Percentiles rank a stretch among this genome's conserved stretches.
phyloP scores from a whole-genome alignment of 352 stramenopile species.

The Blastocystis sp. region DNA sequence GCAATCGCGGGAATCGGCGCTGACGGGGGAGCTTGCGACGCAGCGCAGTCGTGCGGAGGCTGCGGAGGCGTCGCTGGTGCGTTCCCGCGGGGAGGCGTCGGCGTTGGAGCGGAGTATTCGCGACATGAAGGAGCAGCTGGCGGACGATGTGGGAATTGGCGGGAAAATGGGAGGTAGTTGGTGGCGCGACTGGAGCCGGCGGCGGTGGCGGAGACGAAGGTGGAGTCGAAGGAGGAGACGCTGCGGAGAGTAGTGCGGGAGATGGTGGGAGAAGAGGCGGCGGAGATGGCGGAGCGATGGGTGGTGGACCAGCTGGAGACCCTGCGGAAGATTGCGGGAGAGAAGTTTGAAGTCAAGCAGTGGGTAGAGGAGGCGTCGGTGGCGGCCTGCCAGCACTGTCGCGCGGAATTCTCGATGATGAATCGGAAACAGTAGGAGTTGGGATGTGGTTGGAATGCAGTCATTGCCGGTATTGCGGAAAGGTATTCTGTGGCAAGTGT shows the following conservation, averaged over 20 bases:
- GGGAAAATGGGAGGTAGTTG: background rate
- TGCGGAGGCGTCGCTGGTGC: background rate
- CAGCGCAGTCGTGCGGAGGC: background rate
- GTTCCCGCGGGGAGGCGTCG: background rate
- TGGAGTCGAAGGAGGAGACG: background rate
- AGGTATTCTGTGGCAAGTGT: constrained; percentile 28
- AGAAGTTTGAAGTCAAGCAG: background rate
- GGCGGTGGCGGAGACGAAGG: background rate
- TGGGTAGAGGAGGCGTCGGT: background rate
- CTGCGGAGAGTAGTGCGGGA: background rate
- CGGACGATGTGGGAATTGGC: background rate
- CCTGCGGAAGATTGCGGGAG: background rate
- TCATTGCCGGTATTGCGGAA: constrained; percentile 33
- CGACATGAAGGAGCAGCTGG: constrained; percentile 33
- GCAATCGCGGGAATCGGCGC: background rate
- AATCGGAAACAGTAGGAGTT: constrained; percentile 39
- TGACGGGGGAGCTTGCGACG: background rate
- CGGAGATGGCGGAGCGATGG: background rate
- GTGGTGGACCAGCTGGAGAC: background rate
- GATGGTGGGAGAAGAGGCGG: background rate
- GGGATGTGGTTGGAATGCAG: background rate
- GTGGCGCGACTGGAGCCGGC: background rate
- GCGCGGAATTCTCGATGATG: background rate
- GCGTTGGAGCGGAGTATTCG: background rate
- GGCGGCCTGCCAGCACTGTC: background rate